Evolutionary conservation across 106 monocot genomes (phyloP), one percentile per base, ranked within the genome.

Genomic region (Dendrobium officinale): DNA sequence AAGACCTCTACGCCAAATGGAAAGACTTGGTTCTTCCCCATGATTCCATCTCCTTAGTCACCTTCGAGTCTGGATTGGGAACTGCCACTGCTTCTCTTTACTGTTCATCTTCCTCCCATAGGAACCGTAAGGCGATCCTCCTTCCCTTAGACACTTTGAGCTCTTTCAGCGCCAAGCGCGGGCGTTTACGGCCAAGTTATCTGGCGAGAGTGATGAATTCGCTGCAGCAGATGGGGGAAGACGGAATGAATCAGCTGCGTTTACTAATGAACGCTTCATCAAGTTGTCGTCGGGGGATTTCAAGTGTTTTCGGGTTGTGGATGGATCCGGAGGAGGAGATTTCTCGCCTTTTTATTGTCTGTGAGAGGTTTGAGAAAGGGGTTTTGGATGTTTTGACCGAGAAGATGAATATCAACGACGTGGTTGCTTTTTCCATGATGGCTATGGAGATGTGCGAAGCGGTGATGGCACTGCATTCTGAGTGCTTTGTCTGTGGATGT

Each of bases 361-460:
- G 79, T 66, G 95, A 93, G 64, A 66, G 79, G 47, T 86, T 88
- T 45, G 43, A 67, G 8, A 44, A 42, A 18, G 80, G 27, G 6
- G 61, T 88, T 19, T 79, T 75, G 1, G 44, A 49, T 79, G 27
- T 83, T 43, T 15, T 81, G 80, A 75, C 79, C 9, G 55, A 47
- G 20, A 80, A 81, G 77, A 51, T 40, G 73, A 74, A 15, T 48
- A 59, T 59, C 47, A 45, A 19, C 22, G 83, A 80, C 2, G 56
- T 79, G 47, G 56, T 82, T 83, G 70, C 55, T 27, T 82, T 90
- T 77, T 83, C 82, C 75, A 72, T 83, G 40, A 42, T 81, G 77
- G 81, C 72, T 20, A 51, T 88, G 89, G 98, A 95, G 79, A 54
- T 90, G 51, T 99, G 98, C 79, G 95, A 99, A 77, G 90, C 83